These are phyloP conservation scores for Saturnispora halmiae DNA, from an alignment of 805 yeast species.

Conservation along the genomic window DNA sequence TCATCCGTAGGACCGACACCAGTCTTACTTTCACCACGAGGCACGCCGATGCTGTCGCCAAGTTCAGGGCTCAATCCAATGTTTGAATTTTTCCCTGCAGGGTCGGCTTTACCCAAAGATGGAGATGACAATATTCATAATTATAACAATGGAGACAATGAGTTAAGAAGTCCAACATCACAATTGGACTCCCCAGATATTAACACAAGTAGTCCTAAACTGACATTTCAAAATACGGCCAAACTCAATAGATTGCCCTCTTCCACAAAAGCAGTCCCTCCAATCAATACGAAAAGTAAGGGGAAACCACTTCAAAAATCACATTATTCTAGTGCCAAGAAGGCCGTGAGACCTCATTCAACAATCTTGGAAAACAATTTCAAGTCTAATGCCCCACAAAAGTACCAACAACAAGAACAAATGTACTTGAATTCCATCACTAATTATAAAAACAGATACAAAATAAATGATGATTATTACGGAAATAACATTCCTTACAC, in stretches of 20 bases:
- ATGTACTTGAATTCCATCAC: slow-evolving; percentile 40
- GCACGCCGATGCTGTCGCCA: slow-evolving; percentile 26
- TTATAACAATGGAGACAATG: background rate
- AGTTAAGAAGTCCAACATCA: background rate
- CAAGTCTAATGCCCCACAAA: slow-evolving; percentile 28
- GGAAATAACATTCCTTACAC: slow-evolving; percentile 31
- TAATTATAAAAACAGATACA: slow-evolving; percentile 25
- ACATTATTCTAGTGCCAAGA: too few relatives aligned
- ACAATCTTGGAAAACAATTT: slow-evolving; percentile 26
- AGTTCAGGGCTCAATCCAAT: background rate
- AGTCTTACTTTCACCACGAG: slow-evolving; percentile 26
- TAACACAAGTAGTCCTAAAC: background rate
- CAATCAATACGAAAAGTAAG: background rate
- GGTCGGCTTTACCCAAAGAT: background rate
- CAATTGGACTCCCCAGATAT: slow-evolving; percentile 2
- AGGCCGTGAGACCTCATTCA: slow-evolving; percentile 22
- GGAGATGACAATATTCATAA: background rate
- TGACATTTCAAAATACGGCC: slow-evolving; percentile 2
- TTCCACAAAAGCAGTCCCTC: background rate
- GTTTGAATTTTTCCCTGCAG: slow-evolving; percentile 8
- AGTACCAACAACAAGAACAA: slow-evolving; percentile 45
- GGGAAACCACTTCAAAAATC: background rate
- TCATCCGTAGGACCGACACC: slow-evolving; percentile 16
- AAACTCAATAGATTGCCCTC: slow-evolving; percentile 4
- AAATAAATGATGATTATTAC: slow-evolving; percentile 42